Base-by-base conservation (phyloP, 2,329 filamentous ascomycete genomes). In the Nemania diffusa region DNA sequence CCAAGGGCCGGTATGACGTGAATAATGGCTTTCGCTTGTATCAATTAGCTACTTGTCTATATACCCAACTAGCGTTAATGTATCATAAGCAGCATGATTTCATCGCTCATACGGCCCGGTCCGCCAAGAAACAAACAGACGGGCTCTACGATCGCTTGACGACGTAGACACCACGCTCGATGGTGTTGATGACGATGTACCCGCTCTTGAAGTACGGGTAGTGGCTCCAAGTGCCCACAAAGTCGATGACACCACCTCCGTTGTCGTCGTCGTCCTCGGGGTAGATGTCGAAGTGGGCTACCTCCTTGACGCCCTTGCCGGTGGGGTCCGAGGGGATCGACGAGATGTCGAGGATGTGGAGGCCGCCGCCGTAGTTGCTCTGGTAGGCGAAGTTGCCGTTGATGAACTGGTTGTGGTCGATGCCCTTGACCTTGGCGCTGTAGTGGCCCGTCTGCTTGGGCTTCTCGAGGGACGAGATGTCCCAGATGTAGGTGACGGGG, bases 401-500 rank as follows among this genome's bases (percentile, higher is more conserved):
- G 59, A 81, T 73, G 71, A 82, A 82, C 67, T 81, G 79, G 74
- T 82, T 82, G 76, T 82, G 81, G 72, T 82, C 81, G 69, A 81
- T 80, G 9, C 76, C 74, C 69, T 78, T 77, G 69, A 75, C 76
- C 62, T 78, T 77, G 11, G 78, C 78, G 70, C 77, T 75, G 74
- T 80, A 82, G 69, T 75, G 74, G 40, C 80, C 81, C n/a, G 79
- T 82, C 71, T 80, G 75, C 71, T 76, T 77, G 8, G 82, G 82
- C 15, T 73, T 72, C 58, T 79, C 78, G 34, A 83, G 78, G 56
- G 73, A 72, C 51, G 74, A 75, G 71, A 83, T 80, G 72, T 83
- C 81, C 76, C 81, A 83, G 75, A 84, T 82, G 74, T 83, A 84
- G 6, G 82, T 83, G 57, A 81, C 81, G 7, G 82, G 81, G 72